These are phyloP conservation scores for Phytophthora cactorum DNA, from an alignment of 352 stramenopile genomes.

Conservation along the genomic window DNA sequence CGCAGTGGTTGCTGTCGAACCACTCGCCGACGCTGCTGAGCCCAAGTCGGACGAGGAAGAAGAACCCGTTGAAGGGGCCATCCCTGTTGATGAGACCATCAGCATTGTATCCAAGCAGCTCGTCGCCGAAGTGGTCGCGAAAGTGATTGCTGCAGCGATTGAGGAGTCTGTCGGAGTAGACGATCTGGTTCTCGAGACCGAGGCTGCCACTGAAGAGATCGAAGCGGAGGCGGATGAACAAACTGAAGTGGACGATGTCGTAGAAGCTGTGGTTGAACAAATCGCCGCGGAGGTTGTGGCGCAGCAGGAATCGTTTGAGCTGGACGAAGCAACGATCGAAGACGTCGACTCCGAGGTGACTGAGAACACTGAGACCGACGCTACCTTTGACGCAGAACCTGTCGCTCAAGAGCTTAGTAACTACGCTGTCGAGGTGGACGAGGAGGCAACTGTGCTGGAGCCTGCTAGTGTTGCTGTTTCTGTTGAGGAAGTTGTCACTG, in stretches of 20 bases:
- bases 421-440: background rate
- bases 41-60: slow-evolving; percentile 4
- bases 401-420: background rate
- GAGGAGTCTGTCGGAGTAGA: background rate
- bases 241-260: background rate
- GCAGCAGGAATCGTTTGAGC: background rate
- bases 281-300: background rate
- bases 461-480: background rate
- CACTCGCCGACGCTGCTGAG: background rate
- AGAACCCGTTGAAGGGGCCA: slow-evolving; percentile 1
- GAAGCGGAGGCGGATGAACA: background rate
- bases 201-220: background rate
- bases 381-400: background rate
- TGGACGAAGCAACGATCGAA: background rate
- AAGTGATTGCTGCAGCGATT: background rate
- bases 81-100: background rate
- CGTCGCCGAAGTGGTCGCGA: slow-evolving; percentile 3
- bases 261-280: slow-evolving; percentile 1
- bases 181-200: background rate
- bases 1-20: background rate
- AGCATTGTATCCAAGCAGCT: background rate
- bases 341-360: background rate
- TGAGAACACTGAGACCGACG: background rate
- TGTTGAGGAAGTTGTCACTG: background rate
- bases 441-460: too few relatives aligned